Evolutionary conservation across 768 basidiomycete genomes (phyloP), one percentile per base, ranked within the genome.

Genomic region (Calocybe indica): DNA sequence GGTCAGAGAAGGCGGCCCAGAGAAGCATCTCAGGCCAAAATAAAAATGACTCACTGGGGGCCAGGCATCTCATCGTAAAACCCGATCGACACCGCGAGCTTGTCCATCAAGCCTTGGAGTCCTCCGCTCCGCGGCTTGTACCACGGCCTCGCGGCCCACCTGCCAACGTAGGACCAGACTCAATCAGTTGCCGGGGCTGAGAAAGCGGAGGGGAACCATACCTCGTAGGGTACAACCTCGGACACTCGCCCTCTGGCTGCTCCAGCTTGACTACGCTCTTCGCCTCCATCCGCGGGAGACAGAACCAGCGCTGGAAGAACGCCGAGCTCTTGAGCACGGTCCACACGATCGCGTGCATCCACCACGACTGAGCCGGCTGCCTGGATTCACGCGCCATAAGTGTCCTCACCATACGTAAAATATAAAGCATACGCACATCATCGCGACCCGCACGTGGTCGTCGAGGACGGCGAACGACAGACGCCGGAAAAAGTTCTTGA

Each of bases 371-470:
- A 13, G 55, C 49, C 0, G 67, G 65, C 49, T 70, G 62, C 65
- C 75, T 75, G 22, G 22, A 22, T 22, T 22, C 22, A 22, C 22
- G 22, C 22, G 22, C 22, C 22, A 22, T 22, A 22, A 22, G 22
- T 22, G 22, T 22, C 22, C 22, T 22, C 22, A 22, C 22, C 22
- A 22, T 22, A 22, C 22, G 22, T 22, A 22, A 22, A 22, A n/a
- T 32, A 28, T 35, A 45, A 47, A 7, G 39, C n/a, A 35, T 7
- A 65, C 66, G 28, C 50, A 77, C 76, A 75, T 68, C 74, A 78
- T 75, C 6, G 73, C 71, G 10, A 67, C 59, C n/a, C 76, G 62
- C 0, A 72, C 67, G n/a, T 56, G 53, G 7, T 76, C 72, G 5
- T 75, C 72, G 32, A 79, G 48, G 15, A 75, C 44, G 37, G 68